These are phyloP conservation scores for Fusarium brevicatenulatum DNA, from an alignment of 2,329 filamentous ascomycete species.

Conservation along the genomic window DNA sequence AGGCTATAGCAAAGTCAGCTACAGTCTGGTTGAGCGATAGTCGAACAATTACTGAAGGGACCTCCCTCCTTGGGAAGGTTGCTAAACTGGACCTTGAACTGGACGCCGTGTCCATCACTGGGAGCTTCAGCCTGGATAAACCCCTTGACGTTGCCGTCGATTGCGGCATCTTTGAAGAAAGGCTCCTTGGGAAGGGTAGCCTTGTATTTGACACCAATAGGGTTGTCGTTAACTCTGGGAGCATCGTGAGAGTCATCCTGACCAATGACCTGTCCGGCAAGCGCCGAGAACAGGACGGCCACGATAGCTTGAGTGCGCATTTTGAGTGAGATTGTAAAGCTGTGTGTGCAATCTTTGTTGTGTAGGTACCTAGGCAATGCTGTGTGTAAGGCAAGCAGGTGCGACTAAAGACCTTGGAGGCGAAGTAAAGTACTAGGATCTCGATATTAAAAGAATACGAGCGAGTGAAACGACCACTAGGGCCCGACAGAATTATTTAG, in stretches of 20 bases:
- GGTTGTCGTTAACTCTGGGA: slow-evolving; percentile 64
- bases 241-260: slow-evolving; percentile 54
- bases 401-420: background rate
- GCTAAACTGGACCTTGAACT: slow-evolving; percentile 64
- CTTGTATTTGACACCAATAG: slow-evolving; percentile 61
- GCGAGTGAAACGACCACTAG: slow-evolving; percentile 29
- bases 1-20: slow-evolving; percentile 58
- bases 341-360: background rate
- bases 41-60: slow-evolving; percentile 65
- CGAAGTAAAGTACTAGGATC: background rate
- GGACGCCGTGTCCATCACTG: slow-evolving; percentile 63
- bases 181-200: slow-evolving; percentile 65
- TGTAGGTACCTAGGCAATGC: background rate
- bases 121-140: slow-evolving; percentile 58
- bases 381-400: slow-evolving; percentile 17
- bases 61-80: slow-evolving; percentile 67
- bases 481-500: slow-evolving; percentile 7
- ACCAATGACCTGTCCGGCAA: slow-evolving; percentile 44
- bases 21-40: background rate
- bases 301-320: slow-evolving; percentile 41
- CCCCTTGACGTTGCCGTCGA: slow-evolving; percentile 65
- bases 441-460: slow-evolving; percentile 9
- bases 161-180: slow-evolving; percentile 60
- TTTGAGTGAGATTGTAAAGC: slow-evolving; percentile 6
- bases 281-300: slow-evolving; percentile 44